Percentiles rank a stretch among this genome's conserved stretches.
These are phyloP conservation scores for Mesostigma viride DNA, from an alignment of 139 green algal genomes.

Conservation along the genomic window DNA sequence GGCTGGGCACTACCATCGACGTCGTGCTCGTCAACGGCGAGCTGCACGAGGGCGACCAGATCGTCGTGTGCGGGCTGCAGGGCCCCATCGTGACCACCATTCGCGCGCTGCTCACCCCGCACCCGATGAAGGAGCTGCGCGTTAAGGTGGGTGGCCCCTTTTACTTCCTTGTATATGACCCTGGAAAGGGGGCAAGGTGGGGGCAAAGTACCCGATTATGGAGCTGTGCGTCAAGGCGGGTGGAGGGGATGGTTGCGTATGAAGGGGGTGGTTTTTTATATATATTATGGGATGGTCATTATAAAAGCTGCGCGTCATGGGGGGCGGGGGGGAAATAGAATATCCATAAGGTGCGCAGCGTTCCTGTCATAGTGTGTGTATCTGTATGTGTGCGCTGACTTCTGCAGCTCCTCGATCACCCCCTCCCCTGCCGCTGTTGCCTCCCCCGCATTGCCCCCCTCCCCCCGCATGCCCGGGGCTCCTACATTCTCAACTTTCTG, in stretches of 20 bases:
- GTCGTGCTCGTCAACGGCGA: slow-evolving; percentile 90
- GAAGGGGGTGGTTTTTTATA: too few relatives aligned
- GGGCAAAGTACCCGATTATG: not conserved
- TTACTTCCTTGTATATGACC: not conserved
- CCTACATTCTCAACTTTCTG: too few relatives aligned
- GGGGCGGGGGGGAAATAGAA: too few relatives aligned
- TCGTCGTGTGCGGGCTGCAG: slow-evolving; percentile 87
- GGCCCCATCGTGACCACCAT: slow-evolving; percentile 80
- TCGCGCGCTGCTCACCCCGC: slow-evolving; percentile 86
- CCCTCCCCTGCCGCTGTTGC: too few relatives aligned
- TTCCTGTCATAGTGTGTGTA: too few relatives aligned
- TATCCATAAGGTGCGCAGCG: too few relatives aligned
- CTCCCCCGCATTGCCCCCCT: too few relatives aligned
- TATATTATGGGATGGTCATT: not conserved
- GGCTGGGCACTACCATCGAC: slow-evolving; percentile 94
- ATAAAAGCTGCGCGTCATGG: too few relatives aligned
- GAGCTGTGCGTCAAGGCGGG: not conserved
- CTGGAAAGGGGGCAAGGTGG: not conserved
- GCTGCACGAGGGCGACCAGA: slow-evolving; percentile 72
- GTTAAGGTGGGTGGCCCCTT: slow-evolving; percentile 58
- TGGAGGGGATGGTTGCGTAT: not conserved
- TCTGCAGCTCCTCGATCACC: too few relatives aligned
- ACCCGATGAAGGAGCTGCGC: slow-evolving; percentile 87
- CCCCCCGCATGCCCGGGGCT: too few relatives aligned
- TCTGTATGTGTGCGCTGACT: too few relatives aligned